Percentiles rank a stretch among this genome's conserved stretches.
These are phyloP conservation scores for Conringia planisiliqua DNA, from an alignment of 345 rosid genomes.

Conservation along the genomic window DNA sequence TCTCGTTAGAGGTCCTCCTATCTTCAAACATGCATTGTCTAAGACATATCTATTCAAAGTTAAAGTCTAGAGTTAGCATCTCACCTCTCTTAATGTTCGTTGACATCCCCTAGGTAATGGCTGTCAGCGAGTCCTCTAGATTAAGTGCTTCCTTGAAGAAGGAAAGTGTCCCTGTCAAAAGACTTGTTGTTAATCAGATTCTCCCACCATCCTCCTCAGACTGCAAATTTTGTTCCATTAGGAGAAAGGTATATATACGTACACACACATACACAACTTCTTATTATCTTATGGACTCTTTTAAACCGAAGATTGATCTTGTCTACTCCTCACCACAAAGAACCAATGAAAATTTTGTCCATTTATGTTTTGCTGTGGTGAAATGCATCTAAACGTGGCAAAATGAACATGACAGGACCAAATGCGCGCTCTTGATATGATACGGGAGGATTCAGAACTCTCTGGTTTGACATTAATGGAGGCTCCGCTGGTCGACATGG, in stretches of 20 bases:
- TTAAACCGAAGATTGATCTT: neutral
- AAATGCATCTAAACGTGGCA: neutral
- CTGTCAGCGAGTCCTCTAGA: constrained; percentile 86
- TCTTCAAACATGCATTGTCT: neutral
- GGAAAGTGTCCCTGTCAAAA: constrained; percentile 87
- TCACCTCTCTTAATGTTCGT: neutral
- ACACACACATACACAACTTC: neutral
- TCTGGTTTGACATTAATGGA: constrained; percentile 62
- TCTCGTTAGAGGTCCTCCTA: constrained; percentile 3
- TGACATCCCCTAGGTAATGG: constrained; percentile 70
- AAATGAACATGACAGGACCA: constrained; percentile 67
- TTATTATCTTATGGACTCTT: neutral
- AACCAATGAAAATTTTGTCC: neutral
- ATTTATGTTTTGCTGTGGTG: neutral
- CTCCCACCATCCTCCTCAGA: constrained; percentile 86
- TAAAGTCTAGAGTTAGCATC: neutral
- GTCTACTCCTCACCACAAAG: neutral
- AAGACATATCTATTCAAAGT: neutral
- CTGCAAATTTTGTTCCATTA: constrained; percentile 96
- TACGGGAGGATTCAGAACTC: constrained; percentile 70
- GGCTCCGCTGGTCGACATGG: constrained; percentile 90
- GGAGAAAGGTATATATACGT: constrained; percentile 68
- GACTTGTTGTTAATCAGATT: constrained; percentile 87
- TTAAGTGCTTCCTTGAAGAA: constrained; percentile 74
- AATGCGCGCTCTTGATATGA: constrained; percentile 86